Conservation (phyloP, 345 rosid species). For the Syzygium aromaticum region DNA sequence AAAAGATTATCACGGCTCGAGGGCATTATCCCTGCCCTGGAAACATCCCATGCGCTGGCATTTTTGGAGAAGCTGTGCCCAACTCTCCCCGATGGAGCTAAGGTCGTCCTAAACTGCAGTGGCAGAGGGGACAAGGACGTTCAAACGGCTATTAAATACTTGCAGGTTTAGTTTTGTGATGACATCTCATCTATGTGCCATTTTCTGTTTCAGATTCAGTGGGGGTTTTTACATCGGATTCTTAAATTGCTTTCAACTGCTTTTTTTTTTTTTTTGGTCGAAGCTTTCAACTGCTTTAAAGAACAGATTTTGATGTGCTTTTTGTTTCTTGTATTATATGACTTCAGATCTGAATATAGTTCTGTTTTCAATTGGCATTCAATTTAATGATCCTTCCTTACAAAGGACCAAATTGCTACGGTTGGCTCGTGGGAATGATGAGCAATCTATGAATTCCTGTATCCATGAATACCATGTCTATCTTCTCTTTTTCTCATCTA, state of each 20-base stretch:
- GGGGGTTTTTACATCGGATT: neutral
- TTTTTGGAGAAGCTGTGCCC: conserved; percentile 83
- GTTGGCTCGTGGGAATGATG: neutral
- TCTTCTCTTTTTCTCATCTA: neutral
- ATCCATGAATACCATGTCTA: neutral
- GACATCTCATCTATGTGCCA: neutral
- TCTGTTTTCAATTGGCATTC: neutral
- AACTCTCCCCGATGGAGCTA: conserved; percentile 46
- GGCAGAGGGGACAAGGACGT: conserved; percentile 98
- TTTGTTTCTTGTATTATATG: neutral
- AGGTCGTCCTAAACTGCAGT: conserved; percentile 79
- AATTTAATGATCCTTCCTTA: neutral
- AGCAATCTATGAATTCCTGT: neutral
- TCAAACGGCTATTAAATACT: conserved; percentile 65
- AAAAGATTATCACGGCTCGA: conserved; percentile 71
- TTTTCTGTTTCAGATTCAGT: neutral
- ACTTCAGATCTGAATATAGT: neutral
- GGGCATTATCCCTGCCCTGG: conserved; percentile 87
- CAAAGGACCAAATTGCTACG: neutral
- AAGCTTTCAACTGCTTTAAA: neutral
- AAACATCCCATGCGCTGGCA: conserved; percentile 89
- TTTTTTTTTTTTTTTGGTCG: too few species aligned
- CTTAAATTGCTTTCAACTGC: neutral
- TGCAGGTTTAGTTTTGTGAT: conserved; percentile 29
- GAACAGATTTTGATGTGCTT: neutral